phyloP scores from a whole-genome alignment of 768 basidiomycete species.

The Lentinula lateritia region DNA sequence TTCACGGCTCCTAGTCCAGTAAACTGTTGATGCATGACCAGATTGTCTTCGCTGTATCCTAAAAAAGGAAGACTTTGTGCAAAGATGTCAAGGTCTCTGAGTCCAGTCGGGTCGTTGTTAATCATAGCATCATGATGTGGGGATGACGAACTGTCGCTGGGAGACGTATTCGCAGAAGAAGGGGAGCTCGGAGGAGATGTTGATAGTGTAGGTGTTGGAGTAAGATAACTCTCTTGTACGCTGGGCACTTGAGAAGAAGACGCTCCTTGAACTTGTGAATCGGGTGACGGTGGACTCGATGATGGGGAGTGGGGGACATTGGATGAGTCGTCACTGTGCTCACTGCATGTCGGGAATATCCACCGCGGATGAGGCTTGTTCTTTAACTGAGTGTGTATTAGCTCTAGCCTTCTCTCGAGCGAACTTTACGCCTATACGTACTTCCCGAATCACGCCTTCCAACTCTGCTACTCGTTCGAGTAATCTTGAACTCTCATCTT shows the following conservation, averaged over 20 bases:
- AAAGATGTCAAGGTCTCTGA: neutral
- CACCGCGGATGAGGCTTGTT: constrained; percentile 70
- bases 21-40: neutral
- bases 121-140: neutral
- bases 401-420: neutral
- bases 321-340: neutral
- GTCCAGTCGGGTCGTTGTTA: neutral
- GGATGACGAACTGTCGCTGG: neutral
- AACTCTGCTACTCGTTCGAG: constrained; percentile 76
- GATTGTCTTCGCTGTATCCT: neutral
- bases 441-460: constrained; percentile 81
- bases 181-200: neutral
- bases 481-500: constrained; percentile 62
- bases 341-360: constrained; percentile 22
- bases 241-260: neutral
- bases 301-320: constrained; percentile 1
- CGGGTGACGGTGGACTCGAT: too few species aligned
- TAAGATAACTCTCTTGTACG: neutral
- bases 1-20: neutral
- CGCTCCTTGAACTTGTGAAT: neutral
- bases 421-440: constrained; percentile 16
- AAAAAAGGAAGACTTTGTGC: neutral
- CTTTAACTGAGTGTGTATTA: constrained; percentile 45
- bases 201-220: neutral
- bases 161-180: neutral